Conservation (phyloP, 2,329 filamentous ascomycete species). For the Calonectria multiphialidica region DNA sequence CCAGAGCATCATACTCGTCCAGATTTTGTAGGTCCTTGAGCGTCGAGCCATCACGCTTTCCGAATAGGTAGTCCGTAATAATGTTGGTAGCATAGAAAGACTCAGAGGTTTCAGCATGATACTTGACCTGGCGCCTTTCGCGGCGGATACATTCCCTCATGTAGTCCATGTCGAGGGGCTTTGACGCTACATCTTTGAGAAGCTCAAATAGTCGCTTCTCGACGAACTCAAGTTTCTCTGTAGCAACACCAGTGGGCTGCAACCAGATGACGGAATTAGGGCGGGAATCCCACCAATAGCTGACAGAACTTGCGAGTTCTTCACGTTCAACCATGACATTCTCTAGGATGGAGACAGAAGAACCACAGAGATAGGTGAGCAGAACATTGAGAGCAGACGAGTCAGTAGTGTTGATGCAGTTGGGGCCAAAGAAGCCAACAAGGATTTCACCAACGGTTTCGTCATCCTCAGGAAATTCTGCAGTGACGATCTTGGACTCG, state of each 20-base stretch:
- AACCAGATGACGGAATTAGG: conserved; percentile 89
- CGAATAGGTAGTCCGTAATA: conserved; percentile 93
- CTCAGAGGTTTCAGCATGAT: conserved; percentile 83
- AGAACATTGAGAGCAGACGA: conserved; percentile 83
- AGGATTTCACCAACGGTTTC: conserved; percentile 92
- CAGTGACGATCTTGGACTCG: conserved; percentile 79
- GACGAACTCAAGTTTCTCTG: conserved; percentile 84
- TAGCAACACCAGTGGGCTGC: conserved; percentile 87
- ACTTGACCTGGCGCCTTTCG: conserved; percentile 85
- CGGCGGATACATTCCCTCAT: conserved; percentile 88
- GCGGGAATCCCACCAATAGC: conserved; percentile 82
- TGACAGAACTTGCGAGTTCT: conserved; percentile 88
- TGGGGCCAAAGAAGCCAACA: conserved; percentile 88
- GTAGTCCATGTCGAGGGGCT: conserved; percentile 90
- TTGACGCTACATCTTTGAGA: conserved; percentile 82
- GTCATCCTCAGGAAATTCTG: conserved; percentile 96
- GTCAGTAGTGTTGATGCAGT: conserved; percentile 76
- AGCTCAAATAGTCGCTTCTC: conserved; percentile 89
- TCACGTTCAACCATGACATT: conserved; percentile 94
- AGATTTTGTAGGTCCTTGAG: conserved; percentile 70
- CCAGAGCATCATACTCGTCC: conserved; percentile 75
- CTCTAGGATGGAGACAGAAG: conserved; percentile 91
- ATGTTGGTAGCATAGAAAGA: conserved; percentile 87
- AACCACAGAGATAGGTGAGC: conserved; percentile 89
- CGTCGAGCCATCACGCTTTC: conserved; percentile 84